Evolutionary conservation across 202 grass and related monocot genomes (phyloP).

Genomic region (Setaria viridis): DNA sequence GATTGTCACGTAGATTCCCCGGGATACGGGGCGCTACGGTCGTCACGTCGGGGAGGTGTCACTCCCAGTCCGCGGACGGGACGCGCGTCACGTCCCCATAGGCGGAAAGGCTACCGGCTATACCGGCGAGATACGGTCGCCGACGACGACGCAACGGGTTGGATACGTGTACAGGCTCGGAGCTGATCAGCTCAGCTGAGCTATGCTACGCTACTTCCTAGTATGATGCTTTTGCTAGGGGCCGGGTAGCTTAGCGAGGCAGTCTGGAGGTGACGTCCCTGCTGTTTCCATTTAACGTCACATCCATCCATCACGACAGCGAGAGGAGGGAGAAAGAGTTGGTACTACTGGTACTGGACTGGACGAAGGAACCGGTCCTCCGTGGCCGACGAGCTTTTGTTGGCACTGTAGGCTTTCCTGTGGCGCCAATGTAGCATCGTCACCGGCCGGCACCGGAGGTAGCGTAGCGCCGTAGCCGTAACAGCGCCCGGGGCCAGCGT

Average conservation of each 20-base stretch:
- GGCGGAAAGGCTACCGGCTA: not conserved
- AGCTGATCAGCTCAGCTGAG: not conserved
- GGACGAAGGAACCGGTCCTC: constrained; percentile 52
- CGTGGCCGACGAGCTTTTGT: constrained; percentile 46
- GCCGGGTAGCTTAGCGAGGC: not conserved
- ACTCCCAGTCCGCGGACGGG: not conserved
- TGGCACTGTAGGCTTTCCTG: constrained; percentile 47
- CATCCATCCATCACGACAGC: constrained; percentile 36
- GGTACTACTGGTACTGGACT: constrained; percentile 36
- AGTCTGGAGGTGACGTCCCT: constrained; percentile 48
- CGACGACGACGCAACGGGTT: not conserved
- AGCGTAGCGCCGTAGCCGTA: not conserved
- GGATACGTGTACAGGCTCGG: not conserved
- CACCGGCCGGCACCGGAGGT: not conserved
- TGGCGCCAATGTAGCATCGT: constrained; percentile 1
- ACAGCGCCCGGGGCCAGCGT: not conserved
- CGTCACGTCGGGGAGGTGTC: constrained; percentile 31
- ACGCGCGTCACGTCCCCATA: constrained; percentile 35
- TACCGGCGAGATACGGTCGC: constrained; percentile 27
- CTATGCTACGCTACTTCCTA: not conserved
- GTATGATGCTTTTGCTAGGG: not conserved
- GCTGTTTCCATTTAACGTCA: constrained; percentile 63
- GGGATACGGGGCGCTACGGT: constrained; percentile 55
- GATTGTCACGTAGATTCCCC: constrained; percentile 54
- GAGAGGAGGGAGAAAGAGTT: not conserved